phyloP scores from a whole-genome alignment of 208 protist genomes.

The Crithidia acanthocephali region DNA sequence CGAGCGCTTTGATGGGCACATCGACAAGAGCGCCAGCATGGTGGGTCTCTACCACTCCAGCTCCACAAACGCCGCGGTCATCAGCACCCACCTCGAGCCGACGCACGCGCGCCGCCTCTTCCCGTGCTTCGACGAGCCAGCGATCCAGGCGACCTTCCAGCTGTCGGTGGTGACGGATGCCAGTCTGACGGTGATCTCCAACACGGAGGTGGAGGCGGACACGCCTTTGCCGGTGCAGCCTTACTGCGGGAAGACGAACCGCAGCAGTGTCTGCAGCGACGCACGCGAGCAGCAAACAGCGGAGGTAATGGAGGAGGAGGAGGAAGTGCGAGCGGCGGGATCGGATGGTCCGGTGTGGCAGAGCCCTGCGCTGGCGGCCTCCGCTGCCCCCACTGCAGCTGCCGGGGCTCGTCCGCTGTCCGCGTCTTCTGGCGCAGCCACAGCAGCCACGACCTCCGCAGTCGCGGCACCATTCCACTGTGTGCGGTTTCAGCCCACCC shows the following conservation, averaged over 20 bases:
- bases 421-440: not conserved
- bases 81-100: constrained; percentile 77
- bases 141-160: constrained; percentile 54
- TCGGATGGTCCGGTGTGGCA: not conserved
- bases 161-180: constrained; percentile 51
- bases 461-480: constrained; percentile 28
- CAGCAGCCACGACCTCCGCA: not conserved
- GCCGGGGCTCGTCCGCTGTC: too few species aligned
- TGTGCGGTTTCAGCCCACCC: constrained; percentile 50
- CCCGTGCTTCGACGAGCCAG: constrained; percentile 81
- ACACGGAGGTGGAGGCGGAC: constrained; percentile 50
- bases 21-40: constrained; percentile 21
- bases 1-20: constrained; percentile 43
- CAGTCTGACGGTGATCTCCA: constrained; percentile 47
- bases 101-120: constrained; percentile 55
- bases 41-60: constrained; percentile 50
- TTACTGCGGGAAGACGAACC: constrained; percentile 9
- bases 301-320: not conserved
- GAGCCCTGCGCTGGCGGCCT: not conserved
- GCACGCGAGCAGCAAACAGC: not conserved
- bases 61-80: constrained; percentile 32
- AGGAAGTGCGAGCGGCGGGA: not conserved
- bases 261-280: not conserved
- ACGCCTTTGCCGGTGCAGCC: constrained; percentile 16
- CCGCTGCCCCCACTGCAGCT: not conserved